Conservation (phyloP, 306 rosid species). For the Citrullus colocynthis region DNA sequence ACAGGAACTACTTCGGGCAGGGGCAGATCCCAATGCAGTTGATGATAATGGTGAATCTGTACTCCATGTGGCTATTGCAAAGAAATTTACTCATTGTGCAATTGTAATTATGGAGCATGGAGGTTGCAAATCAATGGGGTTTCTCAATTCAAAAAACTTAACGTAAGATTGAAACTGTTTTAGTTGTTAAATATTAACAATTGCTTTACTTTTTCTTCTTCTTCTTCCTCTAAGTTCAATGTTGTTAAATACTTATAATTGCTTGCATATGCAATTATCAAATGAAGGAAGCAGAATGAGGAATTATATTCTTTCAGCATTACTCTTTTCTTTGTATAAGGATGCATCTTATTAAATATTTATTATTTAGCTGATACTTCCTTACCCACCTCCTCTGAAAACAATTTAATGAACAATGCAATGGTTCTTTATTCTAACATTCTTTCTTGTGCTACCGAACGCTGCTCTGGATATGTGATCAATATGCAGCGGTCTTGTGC, state of each 20-base stretch:
- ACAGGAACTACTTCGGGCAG: conserved; percentile 86
- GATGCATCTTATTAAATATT: not conserved
- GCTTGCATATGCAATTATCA: too few species aligned
- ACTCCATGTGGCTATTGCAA: conserved; percentile 81
- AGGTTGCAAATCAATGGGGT: conserved; percentile 85
- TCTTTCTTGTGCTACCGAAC: not conserved
- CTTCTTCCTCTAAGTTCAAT: too few species aligned
- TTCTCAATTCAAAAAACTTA: conserved; percentile 60
- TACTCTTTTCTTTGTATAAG: not conserved
- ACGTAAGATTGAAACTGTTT: conserved; percentile 46
- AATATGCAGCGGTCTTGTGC: not conserved
- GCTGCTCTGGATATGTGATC: not conserved
- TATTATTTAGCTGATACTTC: not conserved
- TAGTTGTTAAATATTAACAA: not conserved
- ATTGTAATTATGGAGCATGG: conserved; percentile 90
- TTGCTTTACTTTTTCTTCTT: too few species aligned
- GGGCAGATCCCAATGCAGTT: conserved; percentile 94
- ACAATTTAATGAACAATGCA: not conserved
- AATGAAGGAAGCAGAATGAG: too few species aligned
- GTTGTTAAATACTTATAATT: too few species aligned
- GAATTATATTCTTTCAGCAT: not conserved
- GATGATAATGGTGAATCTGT: conserved; percentile 99
- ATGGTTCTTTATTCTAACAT: not conserved
- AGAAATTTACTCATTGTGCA: conserved; percentile 94
- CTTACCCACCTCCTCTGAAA: not conserved